Evolutionary conservation across 805 yeast species (phyloP), one percentile per base, ranked within the genome.

Genomic region (Huiozyma naganishii): DNA sequence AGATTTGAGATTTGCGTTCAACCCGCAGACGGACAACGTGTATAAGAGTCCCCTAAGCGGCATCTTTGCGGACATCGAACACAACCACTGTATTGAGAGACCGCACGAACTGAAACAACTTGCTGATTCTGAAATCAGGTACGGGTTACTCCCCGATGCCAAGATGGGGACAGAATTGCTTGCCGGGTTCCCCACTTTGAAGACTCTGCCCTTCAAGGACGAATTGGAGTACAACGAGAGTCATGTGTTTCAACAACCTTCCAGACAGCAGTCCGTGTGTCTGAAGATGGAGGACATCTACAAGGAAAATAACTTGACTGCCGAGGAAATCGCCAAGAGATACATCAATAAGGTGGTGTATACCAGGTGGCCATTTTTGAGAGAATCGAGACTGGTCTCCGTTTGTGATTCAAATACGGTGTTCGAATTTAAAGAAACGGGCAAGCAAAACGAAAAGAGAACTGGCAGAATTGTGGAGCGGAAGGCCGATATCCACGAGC

Each of bases 171-270:
- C 66, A n/a, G 73, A 80, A 2, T 68, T 83, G 45, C 65, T 83
- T 43, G 94, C 95, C 7, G 96, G 97, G 1, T 92, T 92, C 73
- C 97, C 98, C 41, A 70, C 90, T 10, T 70, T 92, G 55, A 64
- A 75, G 40, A 77, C 94, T 0, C 62, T 92, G 38, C 81, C 87
- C 6, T 81, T 79, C 55, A 62, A 70, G 4, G 49, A 58, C 48
- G 68, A 72, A 40, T 62, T 89, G 50, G 72, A 71, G 37, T 67
- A 71, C 48, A 81, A 79, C 46, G 83, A 80, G 48, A 79, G 87
- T 9, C 66, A 73, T 45, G 83, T 92, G 3, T 92, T 92, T 67
- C 87, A 88, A 55, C 82, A 76, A 55, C 92, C 95, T 2, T 78
- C 95, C 1, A 76, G 80, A 53, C 82, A 89, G 17, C 88, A 82